Evolutionary conservation across 2,329 filamentous ascomycete species (phyloP), one percentile per base, ranked within the genome.

Genomic region (Mariannaea elegans): DNA sequence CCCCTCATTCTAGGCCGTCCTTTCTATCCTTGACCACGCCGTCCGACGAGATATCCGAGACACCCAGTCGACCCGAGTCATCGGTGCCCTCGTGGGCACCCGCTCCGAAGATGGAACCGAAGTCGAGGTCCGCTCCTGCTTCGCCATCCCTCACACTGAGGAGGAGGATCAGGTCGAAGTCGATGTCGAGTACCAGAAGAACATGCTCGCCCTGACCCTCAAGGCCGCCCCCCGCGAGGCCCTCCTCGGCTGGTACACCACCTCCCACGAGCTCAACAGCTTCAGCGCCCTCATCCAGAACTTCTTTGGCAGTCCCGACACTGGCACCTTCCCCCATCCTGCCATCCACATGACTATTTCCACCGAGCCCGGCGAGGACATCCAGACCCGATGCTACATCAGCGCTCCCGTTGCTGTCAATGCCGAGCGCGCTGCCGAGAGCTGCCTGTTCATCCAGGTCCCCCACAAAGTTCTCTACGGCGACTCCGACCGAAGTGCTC

Each of bases 181-280:
- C 66, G 95, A 99, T 77, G 97, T 99, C 86, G 95, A 99, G 81
- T 99, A 98, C 81, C 95, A 99, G 82, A 98, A 98, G 87, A 94
- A 94, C 79, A 99, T 99, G 95, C 89, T 98, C 59, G 90, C 92
- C 61, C 84, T 99, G 71, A 94, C 97, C 77, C 88, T 98, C 70
- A 94, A 94, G 81, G 94, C 94, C 58, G 91, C 93, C 78, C 95
- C 95, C 49, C 92, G 93, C 79, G 95, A 99, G 80, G 88, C 93
- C 54, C 87, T 99, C 59, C 90, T 99, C 63, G 95, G 95, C 74
- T 99, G 95, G 95, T 99, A 99, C 82, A 97, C 95, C 65, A 99
- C 95, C 48, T 94, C 91, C 74, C 90, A 92, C 77, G 94, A 98
- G 81, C 87, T 99, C 75, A 98, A 99, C 87, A 97, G 91, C 77